Base-by-base conservation (phyloP, 768 basidiomycete genomes). In the Tephrocybe sp. region DNA sequence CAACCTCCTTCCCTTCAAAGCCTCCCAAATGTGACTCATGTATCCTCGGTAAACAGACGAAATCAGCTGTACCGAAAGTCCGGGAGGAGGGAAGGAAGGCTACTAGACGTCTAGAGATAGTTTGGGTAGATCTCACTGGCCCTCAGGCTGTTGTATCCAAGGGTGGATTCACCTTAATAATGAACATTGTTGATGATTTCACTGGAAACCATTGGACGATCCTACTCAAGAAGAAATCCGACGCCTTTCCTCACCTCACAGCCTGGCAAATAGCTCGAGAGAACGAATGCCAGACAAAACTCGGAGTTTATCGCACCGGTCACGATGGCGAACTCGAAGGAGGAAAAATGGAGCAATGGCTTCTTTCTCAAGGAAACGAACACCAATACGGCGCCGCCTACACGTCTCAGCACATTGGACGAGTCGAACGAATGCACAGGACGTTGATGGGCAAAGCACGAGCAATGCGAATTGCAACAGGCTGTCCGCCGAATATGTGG, bases 391-490 rank as follows among this genome's bases (percentile, higher is more conserved):
- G 63, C 0, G 61, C 64, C 0, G 56, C 63, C 0, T 56, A 70
- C 48, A 68, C 64, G 3, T 68, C 65, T n/a, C 61, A 61, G 0
- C 65, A 71, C 11, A 71, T 68, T 42, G 66, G 70, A 6, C 47
- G 56, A n/a, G 68, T 65, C 1, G 67, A 74, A 47, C 54, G 62
- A 0, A 41, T 63, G 11, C 67, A 73, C 44, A 48, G 57, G 18
- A 70, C 64, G 0, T 47, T 68, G 3, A 57, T 68, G 45, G 56
- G 50, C 15, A 57, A 63, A 34, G 61, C 56, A 4, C 47, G 55
- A 1, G 49, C 68, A 0, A 69, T 70, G 62, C 44, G 56, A 0
- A 19, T 64, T 12, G 56, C 56, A 1, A 41, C 53, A 13, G 33
- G 55, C 3, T 41, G 59, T 1, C 66, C 64, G 0, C 29, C 49